A percentile compares a stretch with the other conserved stretches of the same genome.
phyloP scores from a whole-genome alignment of 2,329 filamentous ascomycete genomes.

The Cercospora canescens region DNA sequence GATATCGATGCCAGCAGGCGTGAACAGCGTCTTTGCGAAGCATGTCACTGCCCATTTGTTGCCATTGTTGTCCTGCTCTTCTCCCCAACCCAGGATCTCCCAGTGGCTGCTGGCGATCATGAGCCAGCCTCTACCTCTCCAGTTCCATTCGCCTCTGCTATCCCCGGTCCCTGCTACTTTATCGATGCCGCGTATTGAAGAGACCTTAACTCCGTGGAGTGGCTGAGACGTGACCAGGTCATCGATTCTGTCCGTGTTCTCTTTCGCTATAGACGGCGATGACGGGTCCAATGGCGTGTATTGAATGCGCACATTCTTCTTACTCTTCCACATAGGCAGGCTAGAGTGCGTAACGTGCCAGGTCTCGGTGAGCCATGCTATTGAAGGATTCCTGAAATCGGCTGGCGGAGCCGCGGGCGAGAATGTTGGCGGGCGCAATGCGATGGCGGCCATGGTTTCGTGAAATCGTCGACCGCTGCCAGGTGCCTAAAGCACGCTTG shows the following conservation, averaged over 20 bases:
- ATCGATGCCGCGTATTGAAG: conserved; percentile 67
- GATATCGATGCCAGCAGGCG: conserved; percentile 77
- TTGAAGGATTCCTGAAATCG: conserved; percentile 48
- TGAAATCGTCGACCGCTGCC: neutral
- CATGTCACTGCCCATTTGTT: conserved; percentile 75
- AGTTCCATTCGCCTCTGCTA: conserved; percentile 60
- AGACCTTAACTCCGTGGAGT: conserved; percentile 51
- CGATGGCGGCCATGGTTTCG: conserved; percentile 24
- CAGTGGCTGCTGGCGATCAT: conserved; percentile 73
- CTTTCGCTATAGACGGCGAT: conserved; percentile 33
- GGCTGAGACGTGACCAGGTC: conserved; percentile 73
- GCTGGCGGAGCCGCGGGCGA: conserved; percentile 28
- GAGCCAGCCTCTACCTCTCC: conserved; percentile 76
- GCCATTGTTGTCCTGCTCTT: conserved; percentile 40
- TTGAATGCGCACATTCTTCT: conserved; percentile 77
- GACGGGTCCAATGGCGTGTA: conserved; percentile 59
- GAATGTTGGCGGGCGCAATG: conserved; percentile 35
- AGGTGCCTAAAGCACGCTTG: neutral
- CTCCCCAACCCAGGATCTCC: conserved; percentile 78
- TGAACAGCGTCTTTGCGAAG: conserved; percentile 82
- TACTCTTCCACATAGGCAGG: conserved; percentile 76
- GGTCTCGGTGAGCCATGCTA: conserved; percentile 63
- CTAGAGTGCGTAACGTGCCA: conserved; percentile 77
- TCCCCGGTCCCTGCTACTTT: conserved; percentile 41
- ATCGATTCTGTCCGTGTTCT: conserved; percentile 57